Evolutionary conservation across 306 rosid genomes (phyloP).

Genomic region (Rosa multiflora): DNA sequence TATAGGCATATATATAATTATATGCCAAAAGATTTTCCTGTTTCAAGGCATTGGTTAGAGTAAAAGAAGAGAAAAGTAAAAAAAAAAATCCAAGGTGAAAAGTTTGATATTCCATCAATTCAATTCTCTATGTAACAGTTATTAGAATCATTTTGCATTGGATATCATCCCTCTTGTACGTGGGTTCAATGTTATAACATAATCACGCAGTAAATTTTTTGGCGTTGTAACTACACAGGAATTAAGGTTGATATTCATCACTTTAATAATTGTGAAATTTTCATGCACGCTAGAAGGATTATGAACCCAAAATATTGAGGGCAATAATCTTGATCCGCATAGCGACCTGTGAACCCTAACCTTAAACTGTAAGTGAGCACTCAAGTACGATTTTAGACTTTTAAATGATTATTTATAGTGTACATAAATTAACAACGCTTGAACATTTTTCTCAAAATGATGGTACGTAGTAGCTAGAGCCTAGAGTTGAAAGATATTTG

Average conservation of each 20-base stretch:
- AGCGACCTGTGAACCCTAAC: too few species aligned
- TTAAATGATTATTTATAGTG: too few species aligned
- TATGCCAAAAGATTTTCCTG: slow-evolving; percentile 1
- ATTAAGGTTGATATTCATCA: slow-evolving; percentile 3
- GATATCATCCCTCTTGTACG: not conserved
- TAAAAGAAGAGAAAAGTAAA: not conserved
- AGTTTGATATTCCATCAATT: slow-evolving; percentile 24
- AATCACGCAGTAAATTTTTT: not conserved
- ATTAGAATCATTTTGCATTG: slow-evolving; percentile 35
- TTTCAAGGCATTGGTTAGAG: slow-evolving; percentile 3
- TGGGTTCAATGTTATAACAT: slow-evolving; percentile 1
- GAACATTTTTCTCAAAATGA: too few species aligned
- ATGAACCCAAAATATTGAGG: not conserved
- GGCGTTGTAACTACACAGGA: not conserved
- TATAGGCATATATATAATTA: not conserved
- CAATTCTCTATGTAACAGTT: slow-evolving; percentile 14
- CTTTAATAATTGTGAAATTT: not conserved
- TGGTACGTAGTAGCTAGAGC: too few species aligned
- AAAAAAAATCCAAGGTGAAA: not conserved
- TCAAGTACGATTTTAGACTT: too few species aligned
- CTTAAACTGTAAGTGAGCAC: too few species aligned
- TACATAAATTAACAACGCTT: too few species aligned
- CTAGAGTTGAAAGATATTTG: too few species aligned
- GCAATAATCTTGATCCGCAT: too few species aligned
- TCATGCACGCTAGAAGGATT: not conserved